Percentiles rank a stretch among this genome's conserved stretches.
Evolutionary conservation across 371 early-diverging fungal species (phyloP).

Genomic region (Saksenaea oblongispora): DNA sequence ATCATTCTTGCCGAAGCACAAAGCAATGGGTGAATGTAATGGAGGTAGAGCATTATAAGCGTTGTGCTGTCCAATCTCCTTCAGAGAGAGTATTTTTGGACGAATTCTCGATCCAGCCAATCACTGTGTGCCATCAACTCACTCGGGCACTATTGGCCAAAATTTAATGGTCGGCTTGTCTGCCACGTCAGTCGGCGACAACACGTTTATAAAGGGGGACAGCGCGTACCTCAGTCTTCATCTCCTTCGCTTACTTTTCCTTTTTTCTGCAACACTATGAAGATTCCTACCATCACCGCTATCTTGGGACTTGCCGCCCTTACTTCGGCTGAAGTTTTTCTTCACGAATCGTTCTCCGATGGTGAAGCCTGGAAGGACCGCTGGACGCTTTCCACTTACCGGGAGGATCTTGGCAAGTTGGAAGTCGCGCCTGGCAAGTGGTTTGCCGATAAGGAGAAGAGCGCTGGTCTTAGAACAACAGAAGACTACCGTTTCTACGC

Average conservation of each 20-base stretch:
- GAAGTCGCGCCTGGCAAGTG: slow-evolving; percentile 77
- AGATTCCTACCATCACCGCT: slow-evolving; percentile 57
- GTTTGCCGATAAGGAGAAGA: slow-evolving; percentile 71
- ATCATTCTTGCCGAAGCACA: too few relatives aligned
- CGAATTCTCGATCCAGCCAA: neutral
- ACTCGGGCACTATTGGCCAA: neutral
- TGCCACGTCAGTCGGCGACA: slow-evolving; percentile 2
- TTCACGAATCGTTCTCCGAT: slow-evolving; percentile 85
- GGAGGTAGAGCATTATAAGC: too few relatives aligned
- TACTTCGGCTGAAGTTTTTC: slow-evolving; percentile 76
- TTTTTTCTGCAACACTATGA: slow-evolving; percentile 41
- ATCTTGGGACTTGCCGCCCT: slow-evolving; percentile 67
- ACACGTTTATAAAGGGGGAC: neutral
- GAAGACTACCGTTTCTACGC: slow-evolving; percentile 90
- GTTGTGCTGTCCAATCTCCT: neutral
- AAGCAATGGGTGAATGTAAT: too few relatives aligned
- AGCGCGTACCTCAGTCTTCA: slow-evolving; percentile 6
- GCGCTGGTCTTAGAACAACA: slow-evolving; percentile 75
- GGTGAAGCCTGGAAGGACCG: slow-evolving; percentile 64
- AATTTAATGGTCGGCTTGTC: neutral
- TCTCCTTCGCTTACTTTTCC: slow-evolving; percentile 7
- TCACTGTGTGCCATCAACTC: neutral
- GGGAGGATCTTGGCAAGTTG: slow-evolving; percentile 77
- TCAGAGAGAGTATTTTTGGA: neutral
- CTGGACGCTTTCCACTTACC: slow-evolving; percentile 75